A percentile compares a stretch with the other conserved stretches of the same genome.
phyloP scores from a whole-genome alignment of 257 asterid genomes.

The Buddleja alternifolia region DNA sequence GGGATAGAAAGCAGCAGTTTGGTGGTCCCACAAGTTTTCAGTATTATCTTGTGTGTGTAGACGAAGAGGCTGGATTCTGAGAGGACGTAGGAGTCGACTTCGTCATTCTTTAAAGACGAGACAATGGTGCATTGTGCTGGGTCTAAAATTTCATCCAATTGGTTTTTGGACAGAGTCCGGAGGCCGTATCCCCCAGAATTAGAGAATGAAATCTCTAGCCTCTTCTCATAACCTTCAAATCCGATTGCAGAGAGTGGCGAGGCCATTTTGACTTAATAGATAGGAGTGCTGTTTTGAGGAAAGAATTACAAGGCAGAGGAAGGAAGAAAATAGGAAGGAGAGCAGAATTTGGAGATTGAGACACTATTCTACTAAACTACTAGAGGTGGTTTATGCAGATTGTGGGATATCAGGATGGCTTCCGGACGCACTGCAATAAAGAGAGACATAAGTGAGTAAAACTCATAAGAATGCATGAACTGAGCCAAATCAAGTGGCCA shows the following conservation, averaged over 20 bases:
- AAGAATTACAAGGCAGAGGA: slow-evolving; percentile 39
- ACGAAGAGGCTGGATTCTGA: slow-evolving; percentile 92
- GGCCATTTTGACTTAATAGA: slow-evolving; percentile 48
- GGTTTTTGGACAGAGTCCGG: slow-evolving; percentile 59
- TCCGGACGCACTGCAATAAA: slow-evolving; percentile 73
- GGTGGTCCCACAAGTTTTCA: slow-evolving; percentile 90
- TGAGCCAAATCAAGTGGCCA: background rate
- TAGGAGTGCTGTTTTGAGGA: slow-evolving; percentile 28
- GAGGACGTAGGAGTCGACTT: slow-evolving; percentile 76
- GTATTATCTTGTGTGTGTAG: slow-evolving; percentile 65
- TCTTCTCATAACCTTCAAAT: slow-evolving; percentile 84
- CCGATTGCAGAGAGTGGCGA: slow-evolving; percentile 69
- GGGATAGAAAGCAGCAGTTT: slow-evolving; percentile 82
- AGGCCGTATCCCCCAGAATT: slow-evolving; percentile 60
- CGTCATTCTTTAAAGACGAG: slow-evolving; percentile 61
- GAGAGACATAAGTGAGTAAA: background rate
- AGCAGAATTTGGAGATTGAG: slow-evolving; percentile 29
- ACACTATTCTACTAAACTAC: slow-evolving; percentile 33
- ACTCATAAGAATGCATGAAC: background rate
- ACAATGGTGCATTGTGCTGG: slow-evolving; percentile 90
- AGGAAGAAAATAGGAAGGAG: slow-evolving; percentile 30
- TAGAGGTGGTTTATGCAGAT: slow-evolving; percentile 33
- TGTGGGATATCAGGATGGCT: slow-evolving; percentile 69
- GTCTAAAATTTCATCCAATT: slow-evolving; percentile 68
- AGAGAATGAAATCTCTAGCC: slow-evolving; percentile 72